phyloP scores from a whole-genome alignment of 495 filamentous ascomycete genomes.

The Staphylotrichum longicolle region DNA sequence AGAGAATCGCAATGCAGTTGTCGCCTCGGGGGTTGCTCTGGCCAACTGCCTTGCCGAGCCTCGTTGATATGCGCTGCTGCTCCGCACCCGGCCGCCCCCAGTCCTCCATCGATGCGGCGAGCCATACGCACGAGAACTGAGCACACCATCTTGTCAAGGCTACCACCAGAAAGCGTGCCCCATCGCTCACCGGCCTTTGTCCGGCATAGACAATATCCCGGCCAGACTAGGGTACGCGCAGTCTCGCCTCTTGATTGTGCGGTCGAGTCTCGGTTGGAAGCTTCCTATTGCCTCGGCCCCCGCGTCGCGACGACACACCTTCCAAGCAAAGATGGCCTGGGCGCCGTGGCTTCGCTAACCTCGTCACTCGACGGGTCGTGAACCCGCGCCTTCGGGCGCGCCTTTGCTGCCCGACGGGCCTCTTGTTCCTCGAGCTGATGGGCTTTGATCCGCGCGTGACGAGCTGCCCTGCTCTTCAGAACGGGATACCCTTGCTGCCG shows the following conservation, averaged over 20 bases:
- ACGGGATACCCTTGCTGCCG: constrained; percentile 21
- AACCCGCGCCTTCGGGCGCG: constrained; percentile 14
- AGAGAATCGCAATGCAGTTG: not conserved
- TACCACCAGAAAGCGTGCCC: constrained; percentile 14
- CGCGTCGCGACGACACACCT: constrained; percentile 9
- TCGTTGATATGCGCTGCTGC: constrained; percentile 16
- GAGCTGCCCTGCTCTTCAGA: not conserved
- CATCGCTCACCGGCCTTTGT: constrained; percentile 19
- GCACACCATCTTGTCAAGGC: constrained; percentile 20
- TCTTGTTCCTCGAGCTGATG: not conserved
- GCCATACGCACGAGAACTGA: constrained; percentile 20
- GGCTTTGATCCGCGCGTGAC: constrained; percentile 20
- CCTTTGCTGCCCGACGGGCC: constrained; percentile 28
- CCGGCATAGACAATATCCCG: constrained; percentile 18
- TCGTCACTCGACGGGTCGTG: constrained; percentile 19
- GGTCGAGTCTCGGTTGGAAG: not conserved
- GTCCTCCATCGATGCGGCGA: constrained; percentile 10
- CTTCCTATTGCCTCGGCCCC: constrained; percentile 7
- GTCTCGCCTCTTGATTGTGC: not conserved
- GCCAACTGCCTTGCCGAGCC: constrained; percentile 17
- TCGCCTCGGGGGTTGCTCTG: not conserved
- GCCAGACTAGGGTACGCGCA: constrained; percentile 7
- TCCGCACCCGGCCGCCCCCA: constrained; percentile 10
- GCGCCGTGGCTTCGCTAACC: constrained; percentile 9
- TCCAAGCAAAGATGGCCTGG: constrained; percentile 8